phyloP scores from a whole-genome alignment of 192 early-diverging fungal genomes.

The Backusella australiensis region DNA sequence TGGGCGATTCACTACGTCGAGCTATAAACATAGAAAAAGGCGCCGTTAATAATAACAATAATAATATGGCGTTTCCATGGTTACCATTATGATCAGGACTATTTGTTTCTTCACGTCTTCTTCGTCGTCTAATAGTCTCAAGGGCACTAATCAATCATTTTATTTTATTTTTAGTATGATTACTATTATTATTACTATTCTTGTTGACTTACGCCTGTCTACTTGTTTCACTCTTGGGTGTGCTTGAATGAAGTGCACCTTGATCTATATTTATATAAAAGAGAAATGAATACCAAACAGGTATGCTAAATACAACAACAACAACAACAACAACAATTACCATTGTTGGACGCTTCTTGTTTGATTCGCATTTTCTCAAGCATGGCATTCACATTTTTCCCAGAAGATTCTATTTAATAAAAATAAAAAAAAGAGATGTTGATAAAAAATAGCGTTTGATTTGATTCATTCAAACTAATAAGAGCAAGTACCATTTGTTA shows the following conservation, averaged over 20 bases:
- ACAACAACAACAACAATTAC: not conserved
- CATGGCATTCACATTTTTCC: conserved; percentile 14
- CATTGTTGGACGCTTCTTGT: not conserved
- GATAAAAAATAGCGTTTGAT: not conserved
- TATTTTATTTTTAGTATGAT: not conserved
- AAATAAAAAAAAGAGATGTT: not conserved
- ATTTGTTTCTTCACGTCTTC: conserved; percentile 15
- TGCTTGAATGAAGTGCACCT: not conserved
- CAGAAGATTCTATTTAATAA: conserved; percentile 7
- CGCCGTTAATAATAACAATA: not conserved
- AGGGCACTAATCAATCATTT: conserved; percentile 4
- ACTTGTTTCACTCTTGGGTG: conserved; percentile 10
- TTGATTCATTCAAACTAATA: not conserved
- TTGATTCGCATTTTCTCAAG: conserved; percentile 14
- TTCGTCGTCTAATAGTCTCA: conserved; percentile 4
- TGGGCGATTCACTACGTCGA: conserved; percentile 20
- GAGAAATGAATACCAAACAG: not conserved
- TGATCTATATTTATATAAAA: not conserved
- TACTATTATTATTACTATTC: not conserved
- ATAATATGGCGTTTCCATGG: not conserved
- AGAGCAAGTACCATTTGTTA: conserved; percentile 4
- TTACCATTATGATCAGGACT: conserved; percentile 11
- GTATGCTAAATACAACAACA: not conserved
- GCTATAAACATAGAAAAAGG: not conserved
- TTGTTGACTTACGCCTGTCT: conserved; percentile 14